Percentiles rank a stretch among this genome's conserved stretches.
These are phyloP conservation scores for Pythium dissimile DNA, from an alignment of 352 stramenopile genomes.

Conservation along the genomic window DNA sequence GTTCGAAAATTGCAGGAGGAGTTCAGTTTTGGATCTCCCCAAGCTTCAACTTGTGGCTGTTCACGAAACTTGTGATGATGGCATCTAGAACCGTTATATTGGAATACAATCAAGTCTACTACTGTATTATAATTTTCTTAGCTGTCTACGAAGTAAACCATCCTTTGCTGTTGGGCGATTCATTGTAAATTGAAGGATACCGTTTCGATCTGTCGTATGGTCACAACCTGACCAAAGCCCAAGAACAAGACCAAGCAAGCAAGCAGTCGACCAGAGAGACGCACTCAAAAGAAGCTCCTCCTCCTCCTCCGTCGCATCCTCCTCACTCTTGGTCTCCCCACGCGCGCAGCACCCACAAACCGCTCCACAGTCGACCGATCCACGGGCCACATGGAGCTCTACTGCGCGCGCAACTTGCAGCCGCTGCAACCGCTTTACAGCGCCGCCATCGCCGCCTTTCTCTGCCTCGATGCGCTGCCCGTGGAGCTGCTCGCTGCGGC, in stretches of 20 bases:
- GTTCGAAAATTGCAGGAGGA: neutral
- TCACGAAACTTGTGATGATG: neutral
- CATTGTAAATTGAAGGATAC: too few relatives aligned
- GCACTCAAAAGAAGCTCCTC: neutral
- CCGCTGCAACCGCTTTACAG: neutral
- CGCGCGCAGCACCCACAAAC: neutral
- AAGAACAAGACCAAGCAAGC: too few relatives aligned
- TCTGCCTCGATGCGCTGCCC: slow-evolving; percentile 8
- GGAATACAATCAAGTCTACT: too few relatives aligned
- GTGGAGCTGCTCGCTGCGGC: slow-evolving; percentile 18
- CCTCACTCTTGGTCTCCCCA: too few relatives aligned
- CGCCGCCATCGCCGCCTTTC: neutral
- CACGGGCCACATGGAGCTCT: neutral
- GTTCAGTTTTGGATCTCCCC: neutral
- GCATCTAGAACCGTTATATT: neutral
- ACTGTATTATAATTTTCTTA: too few relatives aligned
- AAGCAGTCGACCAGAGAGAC: slow-evolving; percentile 12
- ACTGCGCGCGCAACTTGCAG: slow-evolving; percentile 12
- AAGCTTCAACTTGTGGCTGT: neutral
- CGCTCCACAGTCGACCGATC: neutral
- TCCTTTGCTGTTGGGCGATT: too few relatives aligned
- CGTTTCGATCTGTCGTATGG: too few relatives aligned
- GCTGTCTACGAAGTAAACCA: too few relatives aligned
- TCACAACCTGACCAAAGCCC: too few relatives aligned
- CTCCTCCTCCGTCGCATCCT: neutral